These are phyloP conservation scores for Schwanniomyces sp. DNA, from an alignment of 805 yeast genomes.

Conservation along the genomic window DNA sequence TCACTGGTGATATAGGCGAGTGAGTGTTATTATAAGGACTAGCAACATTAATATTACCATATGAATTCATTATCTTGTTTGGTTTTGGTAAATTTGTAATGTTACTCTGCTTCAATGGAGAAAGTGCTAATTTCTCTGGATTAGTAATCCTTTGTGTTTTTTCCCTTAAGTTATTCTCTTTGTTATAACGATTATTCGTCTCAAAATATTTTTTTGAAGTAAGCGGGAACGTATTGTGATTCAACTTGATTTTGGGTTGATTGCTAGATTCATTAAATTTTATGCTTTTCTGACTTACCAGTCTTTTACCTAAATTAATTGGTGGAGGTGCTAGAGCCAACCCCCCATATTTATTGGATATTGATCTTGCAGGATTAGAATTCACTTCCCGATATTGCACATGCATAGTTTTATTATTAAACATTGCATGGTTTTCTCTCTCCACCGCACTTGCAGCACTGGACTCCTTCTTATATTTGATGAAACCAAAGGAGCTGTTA, in stretches of 20 bases:
- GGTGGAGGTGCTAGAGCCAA: conserved; percentile 80
- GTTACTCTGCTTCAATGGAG: background rate
- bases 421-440: conserved; percentile 76
- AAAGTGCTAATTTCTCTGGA: background rate
- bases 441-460: conserved; percentile 89
- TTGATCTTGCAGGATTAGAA: conserved; percentile 2
- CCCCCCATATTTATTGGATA: conserved; percentile 8
- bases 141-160: background rate
- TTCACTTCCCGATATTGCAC: conserved; percentile 75
- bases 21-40: background rate
- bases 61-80: background rate
- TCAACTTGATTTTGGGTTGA: background rate
- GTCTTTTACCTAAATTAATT: conserved; percentile 47
- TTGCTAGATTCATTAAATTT: background rate
- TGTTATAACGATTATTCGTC: conserved; percentile 11
- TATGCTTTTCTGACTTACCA: conserved; percentile 2
- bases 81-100: background rate
- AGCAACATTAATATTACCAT: background rate
- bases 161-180: background rate
- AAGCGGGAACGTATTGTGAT: conserved; percentile 7
- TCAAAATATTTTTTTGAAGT: conserved; percentile 11
- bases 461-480: conserved; percentile 59
- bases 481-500: conserved; percentile 66
- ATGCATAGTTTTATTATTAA: conserved; percentile 73
- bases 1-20: background rate